Conservation (phyloP, 2,329 filamentous ascomycete genomes). For the Xylaria sp. region DNA sequence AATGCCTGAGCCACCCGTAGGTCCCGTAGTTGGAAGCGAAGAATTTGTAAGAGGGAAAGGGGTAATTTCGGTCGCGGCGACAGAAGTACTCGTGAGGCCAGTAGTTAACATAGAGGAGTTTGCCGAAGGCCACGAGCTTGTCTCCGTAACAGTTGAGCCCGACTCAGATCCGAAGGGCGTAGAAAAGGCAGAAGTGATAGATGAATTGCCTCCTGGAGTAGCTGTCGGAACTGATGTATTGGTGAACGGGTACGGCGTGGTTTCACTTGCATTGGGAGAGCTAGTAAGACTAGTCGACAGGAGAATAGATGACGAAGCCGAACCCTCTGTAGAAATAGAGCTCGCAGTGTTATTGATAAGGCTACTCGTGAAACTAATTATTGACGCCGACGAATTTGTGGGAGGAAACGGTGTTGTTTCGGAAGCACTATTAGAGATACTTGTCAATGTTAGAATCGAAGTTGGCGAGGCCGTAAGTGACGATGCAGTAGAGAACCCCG, state of each 20-base stretch:
- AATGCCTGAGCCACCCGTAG: slow-evolving; percentile 9
- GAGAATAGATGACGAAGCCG: slow-evolving; percentile 2
- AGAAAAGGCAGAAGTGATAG: slow-evolving; percentile 16
- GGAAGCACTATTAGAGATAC: not conserved
- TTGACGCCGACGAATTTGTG: slow-evolving; percentile 19
- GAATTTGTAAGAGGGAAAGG: slow-evolving; percentile 27
- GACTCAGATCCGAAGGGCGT: not conserved
- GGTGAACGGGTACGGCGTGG: slow-evolving; percentile 16
- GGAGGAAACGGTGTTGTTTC: slow-evolving; percentile 18
- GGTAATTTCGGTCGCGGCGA: slow-evolving; percentile 20
- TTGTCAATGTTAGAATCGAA: not conserved
- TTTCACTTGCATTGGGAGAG: slow-evolving; percentile 19
- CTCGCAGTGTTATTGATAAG: slow-evolving; percentile 6
- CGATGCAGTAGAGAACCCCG: slow-evolving; percentile 17
- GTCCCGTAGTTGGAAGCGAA: slow-evolving; percentile 18
- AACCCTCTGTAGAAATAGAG: not conserved
- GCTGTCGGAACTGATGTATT: slow-evolving; percentile 18
- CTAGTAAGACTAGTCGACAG: not conserved
- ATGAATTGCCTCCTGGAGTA: slow-evolving; percentile 11
- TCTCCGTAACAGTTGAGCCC: slow-evolving; percentile 11
- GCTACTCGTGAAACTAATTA: slow-evolving; percentile 6
- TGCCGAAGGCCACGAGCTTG: slow-evolving; percentile 38
- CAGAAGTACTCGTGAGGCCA: slow-evolving; percentile 30
- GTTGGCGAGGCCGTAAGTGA: slow-evolving; percentile 12
- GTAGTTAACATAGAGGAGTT: slow-evolving; percentile 37